Conservation (phyloP, 441 rosid genomes). For the Kokia cookei region DNA sequence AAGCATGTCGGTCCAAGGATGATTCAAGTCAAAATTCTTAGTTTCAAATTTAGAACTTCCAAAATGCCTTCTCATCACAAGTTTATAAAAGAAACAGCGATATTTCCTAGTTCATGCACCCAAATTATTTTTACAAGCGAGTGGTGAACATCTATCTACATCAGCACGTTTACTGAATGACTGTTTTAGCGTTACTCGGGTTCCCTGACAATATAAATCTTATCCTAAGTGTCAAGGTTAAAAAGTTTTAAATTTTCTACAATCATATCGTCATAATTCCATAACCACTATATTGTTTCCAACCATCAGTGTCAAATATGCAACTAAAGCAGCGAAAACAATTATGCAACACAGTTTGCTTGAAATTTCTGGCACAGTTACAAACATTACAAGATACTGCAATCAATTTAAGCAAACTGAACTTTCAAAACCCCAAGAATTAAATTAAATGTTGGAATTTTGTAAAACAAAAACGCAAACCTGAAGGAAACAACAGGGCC, state of each 20-base stretch:
- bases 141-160: background rate
- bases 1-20: background rate
- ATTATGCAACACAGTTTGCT: background rate
- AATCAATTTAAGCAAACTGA: background rate
- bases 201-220: background rate
- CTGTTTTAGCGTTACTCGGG: background rate
- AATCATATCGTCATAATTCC: background rate
- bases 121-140: background rate
- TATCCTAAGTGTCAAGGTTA: background rate
- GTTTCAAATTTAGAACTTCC: background rate
- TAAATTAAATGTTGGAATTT: too few relatives aligned
- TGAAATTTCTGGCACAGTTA: background rate
- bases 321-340: background rate
- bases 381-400: background rate
- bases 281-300: background rate
- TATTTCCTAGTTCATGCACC: background rate
- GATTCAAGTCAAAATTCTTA: background rate
- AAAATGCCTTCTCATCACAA: background rate
- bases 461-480: conserved; percentile 25
- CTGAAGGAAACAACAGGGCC: conserved; percentile 98
- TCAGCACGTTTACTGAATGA: background rate
- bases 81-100: background rate
- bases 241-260: background rate
- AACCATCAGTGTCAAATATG: background rate
- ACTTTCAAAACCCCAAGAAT: background rate